Base-by-base conservation (phyloP, 1,284 basidiomycete species). In the Trichosporon sp. region DNA sequence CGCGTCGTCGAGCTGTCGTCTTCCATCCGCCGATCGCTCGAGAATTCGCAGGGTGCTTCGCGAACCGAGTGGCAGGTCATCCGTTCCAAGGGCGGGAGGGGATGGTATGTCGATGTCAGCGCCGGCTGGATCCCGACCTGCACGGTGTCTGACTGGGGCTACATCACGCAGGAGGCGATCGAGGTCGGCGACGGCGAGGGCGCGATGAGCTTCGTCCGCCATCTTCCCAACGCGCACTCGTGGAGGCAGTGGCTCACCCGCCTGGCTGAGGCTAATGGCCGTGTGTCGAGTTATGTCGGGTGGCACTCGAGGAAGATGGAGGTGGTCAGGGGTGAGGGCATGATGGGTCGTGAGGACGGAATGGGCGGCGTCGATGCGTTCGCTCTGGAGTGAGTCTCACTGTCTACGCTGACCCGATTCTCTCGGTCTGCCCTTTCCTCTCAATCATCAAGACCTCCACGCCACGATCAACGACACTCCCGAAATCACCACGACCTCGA, bases 231-330 rank as follows among this genome's bases (percentile, higher is more conserved):
- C 59, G 66, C 69, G 4, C 92, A 94, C 81, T 89, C 90, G 1
- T 88, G 91, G 79, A 86, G 92, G 67, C 80, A 81, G 40, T 91
- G 91, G 80, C 86, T 94, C 78, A 89, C 90, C 76, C 86, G 87
- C 56, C 85, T 96, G n/a, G 90, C 92, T 12, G 87, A 90, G 74
- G 90, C 91, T 11, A 92, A 93, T 76, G 94, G 94, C 0, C 93
- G 94, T 77, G 95, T 97, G 2, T 91, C 88, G 77, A 93, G 91
- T 78, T 92, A 91, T 4, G 89, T 95, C 1, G 96, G 96, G 0
- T 99, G 96, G 96, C 94, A 98, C 84, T 90, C 92, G 43, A 86
- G 94, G 68, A 99, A 99, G 86, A 96, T 98, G 94, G 96, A 98
- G 88, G 92, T 97, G 68, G 82, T 98, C 71, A 90, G 92, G 76